A percentile compares a stretch with the other conserved stretches of the same genome.
phyloP scores from a whole-genome alignment of 768 basidiomycete species.

The Cystobasidium tubakii region DNA sequence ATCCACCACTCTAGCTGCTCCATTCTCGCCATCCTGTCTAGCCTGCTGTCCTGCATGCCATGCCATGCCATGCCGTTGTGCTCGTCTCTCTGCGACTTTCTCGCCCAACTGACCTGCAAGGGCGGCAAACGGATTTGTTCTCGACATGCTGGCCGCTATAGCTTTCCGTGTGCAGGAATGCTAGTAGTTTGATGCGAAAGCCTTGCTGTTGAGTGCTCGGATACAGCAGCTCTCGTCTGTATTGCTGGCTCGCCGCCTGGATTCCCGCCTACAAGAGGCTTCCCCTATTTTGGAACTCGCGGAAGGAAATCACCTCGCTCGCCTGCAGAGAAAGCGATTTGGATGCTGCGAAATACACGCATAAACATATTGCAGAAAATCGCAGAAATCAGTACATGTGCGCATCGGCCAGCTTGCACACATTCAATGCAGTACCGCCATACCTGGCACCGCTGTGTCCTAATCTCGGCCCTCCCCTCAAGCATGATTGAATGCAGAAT shows the following conservation, averaged over 20 bases:
- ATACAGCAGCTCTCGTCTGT: too few relatives aligned
- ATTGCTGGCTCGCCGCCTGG: too few relatives aligned
- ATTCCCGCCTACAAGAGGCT: not conserved
- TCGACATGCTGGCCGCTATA: conserved; percentile 6
- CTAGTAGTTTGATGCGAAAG: not conserved
- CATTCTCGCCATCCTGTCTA: not conserved
- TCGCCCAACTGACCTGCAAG: conserved; percentile 27
- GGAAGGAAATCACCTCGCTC: not conserved
- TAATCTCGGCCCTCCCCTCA: too few relatives aligned
- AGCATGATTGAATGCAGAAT: too few relatives aligned
- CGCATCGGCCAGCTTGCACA: not conserved
- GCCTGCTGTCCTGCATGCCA: not conserved
- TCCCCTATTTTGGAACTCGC: not conserved
- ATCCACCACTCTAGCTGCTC: not conserved
- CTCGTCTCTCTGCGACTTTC: too few relatives aligned
- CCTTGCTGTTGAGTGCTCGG: too few relatives aligned
- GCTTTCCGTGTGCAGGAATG: conserved; percentile 6
- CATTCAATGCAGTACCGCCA: not conserved
- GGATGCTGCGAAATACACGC: not conserved
- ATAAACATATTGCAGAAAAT: not conserved
- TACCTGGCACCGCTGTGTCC: too few relatives aligned
- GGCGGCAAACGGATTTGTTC: conserved; percentile 31
- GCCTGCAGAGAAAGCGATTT: not conserved
- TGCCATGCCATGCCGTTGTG: not conserved
- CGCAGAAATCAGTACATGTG: not conserved